A percentile compares a stretch with the other conserved stretches of the same genome.
These are phyloP conservation scores for Cornus kousa DNA, from an alignment of 148 eudicot genomes.

Conservation along the genomic window DNA sequence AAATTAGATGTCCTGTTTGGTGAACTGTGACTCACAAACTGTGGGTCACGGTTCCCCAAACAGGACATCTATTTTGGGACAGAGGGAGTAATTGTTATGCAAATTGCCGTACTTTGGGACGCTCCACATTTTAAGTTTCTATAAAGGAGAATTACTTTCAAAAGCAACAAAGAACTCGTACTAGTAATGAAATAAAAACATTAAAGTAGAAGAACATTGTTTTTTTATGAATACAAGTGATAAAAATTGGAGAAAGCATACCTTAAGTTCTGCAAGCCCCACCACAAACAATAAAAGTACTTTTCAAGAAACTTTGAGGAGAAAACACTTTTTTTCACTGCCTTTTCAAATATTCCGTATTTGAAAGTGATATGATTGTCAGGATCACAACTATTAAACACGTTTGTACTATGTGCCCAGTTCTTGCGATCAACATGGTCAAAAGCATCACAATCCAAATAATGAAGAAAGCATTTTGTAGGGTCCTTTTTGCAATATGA, in stretches of 20 bases:
- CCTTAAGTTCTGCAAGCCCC: slow-evolving; percentile 97
- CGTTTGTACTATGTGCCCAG: slow-evolving; percentile 65
- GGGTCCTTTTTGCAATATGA: slow-evolving; percentile 58
- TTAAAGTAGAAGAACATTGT: not conserved
- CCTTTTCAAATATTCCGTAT: slow-evolving; percentile 76
- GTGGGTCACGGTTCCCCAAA: too few species aligned
- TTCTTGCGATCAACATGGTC: slow-evolving; percentile 23
- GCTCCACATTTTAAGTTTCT: not conserved
- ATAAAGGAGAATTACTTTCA: not conserved
- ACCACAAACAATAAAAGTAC: slow-evolving; percentile 96
- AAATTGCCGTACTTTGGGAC: not conserved
- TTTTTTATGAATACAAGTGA: not conserved
- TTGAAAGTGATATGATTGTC: slow-evolving; percentile 37
- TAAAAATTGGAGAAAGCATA: slow-evolving; percentile 19
- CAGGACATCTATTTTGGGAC: too few species aligned
- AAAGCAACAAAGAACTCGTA: not conserved
- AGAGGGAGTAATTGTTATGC: not conserved
- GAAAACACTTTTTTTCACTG: slow-evolving; percentile 66
- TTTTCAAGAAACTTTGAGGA: slow-evolving; percentile 61
- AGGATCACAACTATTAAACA: slow-evolving; percentile 66
- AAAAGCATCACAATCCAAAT: slow-evolving; percentile 56
- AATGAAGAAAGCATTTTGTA: slow-evolving; percentile 44
- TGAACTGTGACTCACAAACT: too few species aligned
- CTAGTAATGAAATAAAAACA: not conserved
- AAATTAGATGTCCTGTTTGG: too few species aligned